Evolutionary conservation across 1,139 yeast genomes (phyloP), one percentile per base, ranked within the genome.

Genomic region (Saccharomyces hybrid): DNA sequence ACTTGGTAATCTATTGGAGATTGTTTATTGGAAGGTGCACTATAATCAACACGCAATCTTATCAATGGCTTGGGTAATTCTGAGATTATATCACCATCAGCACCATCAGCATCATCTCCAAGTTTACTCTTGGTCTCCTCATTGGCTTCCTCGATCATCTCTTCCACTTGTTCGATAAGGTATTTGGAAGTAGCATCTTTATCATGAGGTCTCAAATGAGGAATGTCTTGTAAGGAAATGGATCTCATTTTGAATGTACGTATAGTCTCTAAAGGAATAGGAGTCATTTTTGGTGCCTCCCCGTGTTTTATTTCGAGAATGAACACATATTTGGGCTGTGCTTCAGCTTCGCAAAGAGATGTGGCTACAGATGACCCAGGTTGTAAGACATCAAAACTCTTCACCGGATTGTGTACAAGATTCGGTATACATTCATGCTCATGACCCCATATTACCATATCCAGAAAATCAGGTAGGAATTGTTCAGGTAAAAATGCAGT

Each of bases 301-400:
- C 75, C 77, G 2, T 84, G 84, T 32, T 79, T 77, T 19, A 93
- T 74, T 51, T 80, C 82, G 61, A 95, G 62, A 1, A 93, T 74
- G 55, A 87, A 91, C 0, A 84, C 91, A 65, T 82, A 78, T 67
- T 93, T 95, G 38, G 79, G 81, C 11, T 81, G 78, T 0, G 89
- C 80, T 67, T 93, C 99, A 2, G 95, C 96, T 54, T 87, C 95
- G 53, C 87, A 81, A 44, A 95, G 74, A 12, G 96, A 86, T 0
- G 99, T 93, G 0, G 96, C 98, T 16, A 93, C 87, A 0, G 96
- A 88, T 1, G 96, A 88, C 0, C 99, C 99, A 0, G 96, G 95
- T 68, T 91, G 96, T 48, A 95, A 75, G 0, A 91, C 90, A 57
- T 83, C 83, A 66, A 91, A 89, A 1, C 84, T 85, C 29, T 82